Evolutionary conservation across 192 early-diverging fungal species (phyloP).

Genomic region (Coemansia sp.): DNA sequence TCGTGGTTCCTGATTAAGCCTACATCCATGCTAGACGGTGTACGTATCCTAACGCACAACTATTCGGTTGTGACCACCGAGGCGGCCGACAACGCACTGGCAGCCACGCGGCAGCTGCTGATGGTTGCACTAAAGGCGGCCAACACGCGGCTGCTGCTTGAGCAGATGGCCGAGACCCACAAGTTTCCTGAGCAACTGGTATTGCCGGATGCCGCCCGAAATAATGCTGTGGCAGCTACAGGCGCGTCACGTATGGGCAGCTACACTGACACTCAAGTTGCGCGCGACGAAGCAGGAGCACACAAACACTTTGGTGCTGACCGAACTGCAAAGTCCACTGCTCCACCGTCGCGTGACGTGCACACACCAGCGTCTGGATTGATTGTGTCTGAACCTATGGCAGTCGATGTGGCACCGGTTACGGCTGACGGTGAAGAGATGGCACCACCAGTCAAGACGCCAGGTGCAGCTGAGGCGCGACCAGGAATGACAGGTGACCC

Average conservation of each 20-base stretch:
- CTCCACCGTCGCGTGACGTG: not conserved
- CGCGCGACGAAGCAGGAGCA: constrained; percentile 17
- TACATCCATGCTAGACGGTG: constrained; percentile 34
- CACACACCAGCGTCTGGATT: not conserved
- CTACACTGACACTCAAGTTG: constrained; percentile 15
- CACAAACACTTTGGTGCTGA: not conserved
- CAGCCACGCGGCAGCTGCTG: constrained; percentile 48
- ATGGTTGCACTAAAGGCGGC: constrained; percentile 47
- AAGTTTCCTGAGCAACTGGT: constrained; percentile 37
- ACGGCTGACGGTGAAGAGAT: not conserved
- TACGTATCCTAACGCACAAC: constrained; percentile 55
- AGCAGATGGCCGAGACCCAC: constrained; percentile 51
- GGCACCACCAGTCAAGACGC: not conserved
- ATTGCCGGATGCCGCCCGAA: constrained; percentile 24
- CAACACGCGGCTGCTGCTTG: constrained; percentile 50
- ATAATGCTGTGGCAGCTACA: not conserved
- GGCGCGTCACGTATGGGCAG: constrained; percentile 9
- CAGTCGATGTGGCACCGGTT: not conserved
- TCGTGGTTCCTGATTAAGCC: constrained; percentile 55
- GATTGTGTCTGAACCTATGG: not conserved
- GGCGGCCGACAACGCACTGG: constrained; percentile 45
- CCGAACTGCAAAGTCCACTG: not conserved
- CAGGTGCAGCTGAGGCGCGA: not conserved
- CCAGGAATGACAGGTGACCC: constrained; percentile 3
- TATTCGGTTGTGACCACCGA: constrained; percentile 43